These are phyloP conservation scores for Grosmannia huntii DNA, from an alignment of 2,329 filamentous ascomycete species.

Conservation along the genomic window DNA sequence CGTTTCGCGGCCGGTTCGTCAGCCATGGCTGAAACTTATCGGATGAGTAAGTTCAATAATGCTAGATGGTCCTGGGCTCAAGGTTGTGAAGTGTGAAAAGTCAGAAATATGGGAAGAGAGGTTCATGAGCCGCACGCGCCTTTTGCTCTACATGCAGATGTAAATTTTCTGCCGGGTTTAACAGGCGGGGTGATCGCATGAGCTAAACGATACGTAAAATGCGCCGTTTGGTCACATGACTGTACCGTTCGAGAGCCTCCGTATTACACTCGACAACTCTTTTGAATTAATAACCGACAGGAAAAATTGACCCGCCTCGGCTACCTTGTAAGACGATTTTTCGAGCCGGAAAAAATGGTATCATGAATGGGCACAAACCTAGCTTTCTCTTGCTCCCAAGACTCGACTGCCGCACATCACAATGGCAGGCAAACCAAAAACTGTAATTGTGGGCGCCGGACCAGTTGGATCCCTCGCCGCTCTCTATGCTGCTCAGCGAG, in stretches of 20 bases:
- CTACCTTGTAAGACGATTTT: too few species aligned
- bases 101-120: background rate
- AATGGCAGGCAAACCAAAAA: constrained; percentile 40
- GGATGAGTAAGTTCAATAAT: too few species aligned
- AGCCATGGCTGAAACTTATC: constrained; percentile 24
- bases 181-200: background rate
- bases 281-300: too few species aligned
- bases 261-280: too few species aligned
- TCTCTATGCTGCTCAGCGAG: constrained; percentile 79
- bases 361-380: background rate
- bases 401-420: background rate
- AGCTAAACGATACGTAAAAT: too few species aligned
- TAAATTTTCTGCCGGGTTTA: background rate
- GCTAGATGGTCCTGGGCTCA: too few species aligned
- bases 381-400: background rate
- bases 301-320: too few species aligned
- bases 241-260: too few species aligned
- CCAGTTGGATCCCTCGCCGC: constrained; percentile 88
- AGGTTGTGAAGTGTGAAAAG: too few species aligned
- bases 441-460: constrained; percentile 79
- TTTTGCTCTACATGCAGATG: background rate
- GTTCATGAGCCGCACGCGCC: background rate
- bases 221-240: too few species aligned
- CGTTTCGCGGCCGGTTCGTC: constrained; percentile 42
- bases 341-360: too few species aligned